Evolutionary conservation across 352 stramenopile genomes (phyloP).

Genomic region (Aphanomyces invadans): DNA sequence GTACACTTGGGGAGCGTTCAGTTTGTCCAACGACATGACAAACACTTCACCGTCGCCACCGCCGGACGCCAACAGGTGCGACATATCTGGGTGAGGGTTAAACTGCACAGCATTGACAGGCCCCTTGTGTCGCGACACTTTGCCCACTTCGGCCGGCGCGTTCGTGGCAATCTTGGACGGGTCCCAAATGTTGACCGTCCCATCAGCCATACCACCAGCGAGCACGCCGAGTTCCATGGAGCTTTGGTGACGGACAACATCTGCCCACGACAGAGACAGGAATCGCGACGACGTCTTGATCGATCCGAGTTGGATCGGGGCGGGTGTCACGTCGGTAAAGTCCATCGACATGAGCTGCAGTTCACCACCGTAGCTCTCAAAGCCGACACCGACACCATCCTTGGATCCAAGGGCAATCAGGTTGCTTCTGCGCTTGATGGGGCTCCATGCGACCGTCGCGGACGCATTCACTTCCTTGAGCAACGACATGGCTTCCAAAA

Average conservation of each 20-base stretch:
- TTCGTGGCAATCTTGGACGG: constrained; percentile 39
- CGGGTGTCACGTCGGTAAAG: constrained; percentile 60
- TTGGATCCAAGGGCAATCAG: constrained; percentile 86
- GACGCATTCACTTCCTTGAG: constrained; percentile 88
- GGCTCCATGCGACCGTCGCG: constrained; percentile 83
- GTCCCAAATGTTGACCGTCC: constrained; percentile 95
- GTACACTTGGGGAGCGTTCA: constrained; percentile 84
- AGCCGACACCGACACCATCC: constrained; percentile 92
- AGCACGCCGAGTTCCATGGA: constrained; percentile 87
- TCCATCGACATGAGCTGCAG: constrained; percentile 95
- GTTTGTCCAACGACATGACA: constrained; percentile 90
- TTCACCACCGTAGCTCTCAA: constrained; percentile 96
- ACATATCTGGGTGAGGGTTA: constrained; percentile 90
- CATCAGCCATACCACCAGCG: constrained; percentile 95
- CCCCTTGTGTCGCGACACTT: constrained; percentile 80
- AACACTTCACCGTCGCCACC: constrained; percentile 91
- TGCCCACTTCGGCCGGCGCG: constrained; percentile 58
- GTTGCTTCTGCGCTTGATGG: constrained; percentile 60
- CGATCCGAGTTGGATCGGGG: constrained; percentile 67
- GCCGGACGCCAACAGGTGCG: constrained; percentile 90
- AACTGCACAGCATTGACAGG: constrained; percentile 92
- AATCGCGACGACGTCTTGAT: constrained; percentile 91
- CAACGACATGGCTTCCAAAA: constrained; percentile 64
- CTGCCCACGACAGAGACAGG: constrained; percentile 89
- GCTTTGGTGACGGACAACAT: constrained; percentile 68